Evolutionary conservation across 495 filamentous ascomycete genomes (phyloP).

Genomic region (Neurospora pannonica): DNA sequence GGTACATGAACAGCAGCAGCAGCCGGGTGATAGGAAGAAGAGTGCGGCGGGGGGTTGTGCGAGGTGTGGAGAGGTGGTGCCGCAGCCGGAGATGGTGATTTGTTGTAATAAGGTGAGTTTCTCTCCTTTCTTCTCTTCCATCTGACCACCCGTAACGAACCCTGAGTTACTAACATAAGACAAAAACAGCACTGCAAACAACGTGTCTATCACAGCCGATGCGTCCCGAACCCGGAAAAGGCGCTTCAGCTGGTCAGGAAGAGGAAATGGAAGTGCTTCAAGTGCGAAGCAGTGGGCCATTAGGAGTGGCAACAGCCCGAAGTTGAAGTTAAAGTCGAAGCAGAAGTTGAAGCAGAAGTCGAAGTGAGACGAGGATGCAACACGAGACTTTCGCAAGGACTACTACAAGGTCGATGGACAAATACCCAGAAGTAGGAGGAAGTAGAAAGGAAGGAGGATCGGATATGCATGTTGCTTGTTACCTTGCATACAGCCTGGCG

Average conservation of each 20-base stretch:
- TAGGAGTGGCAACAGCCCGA: neutral
- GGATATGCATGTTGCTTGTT: neutral
- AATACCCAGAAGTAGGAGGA: neutral
- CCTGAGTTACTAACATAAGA: conserved; percentile 8
- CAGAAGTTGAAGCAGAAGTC: neutral
- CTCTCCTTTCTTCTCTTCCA: neutral
- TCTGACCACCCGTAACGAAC: neutral
- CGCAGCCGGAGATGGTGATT: conserved; percentile 27
- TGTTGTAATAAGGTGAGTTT: conserved; percentile 35
- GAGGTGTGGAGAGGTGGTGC: conserved; percentile 29
- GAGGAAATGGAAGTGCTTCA: conserved; percentile 12
- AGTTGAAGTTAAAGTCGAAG: neutral
- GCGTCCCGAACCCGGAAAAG: conserved; percentile 12
- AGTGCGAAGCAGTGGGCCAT: conserved; percentile 1
- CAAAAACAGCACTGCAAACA: conserved; percentile 24
- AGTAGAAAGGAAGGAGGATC: neutral
- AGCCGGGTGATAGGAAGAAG: conserved; percentile 13
- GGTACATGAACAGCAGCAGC: conserved; percentile 10
- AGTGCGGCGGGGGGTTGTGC: conserved; percentile 29
- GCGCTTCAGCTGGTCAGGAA: neutral
- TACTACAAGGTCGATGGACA: neutral
- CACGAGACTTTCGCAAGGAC: neutral
- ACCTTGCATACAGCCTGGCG: neutral
- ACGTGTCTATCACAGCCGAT: conserved; percentile 19
- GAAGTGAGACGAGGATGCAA: neutral